phyloP scores from a whole-genome alignment of 2,329 filamentous ascomycete species.

The Cladosporium sp. region DNA sequence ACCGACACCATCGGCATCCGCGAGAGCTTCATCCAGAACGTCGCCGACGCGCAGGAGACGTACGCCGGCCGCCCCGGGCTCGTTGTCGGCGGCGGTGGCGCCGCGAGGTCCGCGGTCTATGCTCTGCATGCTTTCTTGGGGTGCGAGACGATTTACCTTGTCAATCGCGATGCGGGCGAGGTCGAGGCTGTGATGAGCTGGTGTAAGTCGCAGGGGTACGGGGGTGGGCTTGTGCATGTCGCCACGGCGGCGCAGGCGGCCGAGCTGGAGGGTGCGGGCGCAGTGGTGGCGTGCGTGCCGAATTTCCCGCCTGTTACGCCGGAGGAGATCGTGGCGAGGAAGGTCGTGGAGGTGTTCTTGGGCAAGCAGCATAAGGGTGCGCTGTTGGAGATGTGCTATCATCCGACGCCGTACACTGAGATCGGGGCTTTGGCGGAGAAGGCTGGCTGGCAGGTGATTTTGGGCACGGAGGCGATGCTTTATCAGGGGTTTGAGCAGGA shows the following conservation, averaged over 20 bases:
- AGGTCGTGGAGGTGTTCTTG: conserved; percentile 48
- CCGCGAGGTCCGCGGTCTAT: conserved; percentile 71
- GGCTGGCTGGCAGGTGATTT: conserved; percentile 65
- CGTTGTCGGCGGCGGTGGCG: conserved; percentile 71
- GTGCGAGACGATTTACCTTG: conserved; percentile 64
- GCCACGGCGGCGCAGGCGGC: conserved; percentile 55
- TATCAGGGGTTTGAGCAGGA: conserved; percentile 55
- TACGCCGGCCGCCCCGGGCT: conserved; percentile 60
- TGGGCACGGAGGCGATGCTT: conserved; percentile 65
- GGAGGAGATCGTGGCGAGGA: conserved; percentile 56
- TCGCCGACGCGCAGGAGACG: conserved; percentile 37
- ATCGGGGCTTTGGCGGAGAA: conserved; percentile 56
- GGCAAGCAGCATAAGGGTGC: conserved; percentile 54
- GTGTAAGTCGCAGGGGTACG: conserved; percentile 54
- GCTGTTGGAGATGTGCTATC: conserved; percentile 79
- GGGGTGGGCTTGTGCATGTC: conserved; percentile 56
- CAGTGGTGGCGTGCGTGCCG: conserved; percentile 68
- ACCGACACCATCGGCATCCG: conserved; percentile 75
- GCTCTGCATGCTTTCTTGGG: conserved; percentile 64
- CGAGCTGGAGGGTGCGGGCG: conserved; percentile 53
- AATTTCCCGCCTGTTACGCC: conserved; percentile 64
- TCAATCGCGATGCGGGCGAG: conserved; percentile 65
- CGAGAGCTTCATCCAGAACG: conserved; percentile 56
- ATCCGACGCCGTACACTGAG: conserved; percentile 62
- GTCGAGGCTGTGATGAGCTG: conserved; percentile 61